Base-by-base conservation (phyloP, 1,284 basidiomycete genomes). In the Pseudozyma flocculosa region DNA sequence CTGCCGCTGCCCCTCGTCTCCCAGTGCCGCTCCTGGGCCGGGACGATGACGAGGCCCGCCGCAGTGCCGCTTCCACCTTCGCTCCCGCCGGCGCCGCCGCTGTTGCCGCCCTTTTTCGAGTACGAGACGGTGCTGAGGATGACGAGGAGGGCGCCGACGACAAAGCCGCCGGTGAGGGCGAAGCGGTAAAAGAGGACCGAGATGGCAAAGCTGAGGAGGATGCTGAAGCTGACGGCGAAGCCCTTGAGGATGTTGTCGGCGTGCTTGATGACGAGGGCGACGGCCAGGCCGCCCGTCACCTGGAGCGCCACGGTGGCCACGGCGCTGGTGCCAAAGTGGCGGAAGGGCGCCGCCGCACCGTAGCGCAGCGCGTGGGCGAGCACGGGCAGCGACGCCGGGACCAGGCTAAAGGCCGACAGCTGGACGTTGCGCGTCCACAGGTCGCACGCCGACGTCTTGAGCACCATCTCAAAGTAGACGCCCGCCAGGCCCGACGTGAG, bases 391-490 rank as follows among this genome's bases (percentile, higher is more conserved):
- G 94, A 80, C 3, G 93, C 93, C 2, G 94, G 94, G 41, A 93
- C 81, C 41, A 98, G 83, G 23, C 91, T 94, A 81, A 96, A 97
- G 54, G 92, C 83, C 22, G 92, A 95, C 14, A 98, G 84, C 78
- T 97, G 94, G 45, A 95, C 89, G 80, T 97, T 98, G 69, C 94
- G 88, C 50, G 94, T 87, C 93, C 93, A 96, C 8, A 97, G 84
- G 79, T 95, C 92, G 18, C 86, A 85, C 66, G 86, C 85, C 11
- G 89, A 90, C 2, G 79, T 87, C 81, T 97, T 97, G 74, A 97
- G 83, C 19, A 97, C 90, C 87, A 93, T 92, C 81, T 97, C 94
- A 72, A 97, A 96, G 81, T 97, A 97, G 24, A 96, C 94, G 14
- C 94, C 93, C 0, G 94, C 94, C n/a, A 97, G 85, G 32, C 94